Evolutionary conservation across 2,329 filamentous ascomycete species (phyloP).

Genomic region (Periconia sp.): DNA sequence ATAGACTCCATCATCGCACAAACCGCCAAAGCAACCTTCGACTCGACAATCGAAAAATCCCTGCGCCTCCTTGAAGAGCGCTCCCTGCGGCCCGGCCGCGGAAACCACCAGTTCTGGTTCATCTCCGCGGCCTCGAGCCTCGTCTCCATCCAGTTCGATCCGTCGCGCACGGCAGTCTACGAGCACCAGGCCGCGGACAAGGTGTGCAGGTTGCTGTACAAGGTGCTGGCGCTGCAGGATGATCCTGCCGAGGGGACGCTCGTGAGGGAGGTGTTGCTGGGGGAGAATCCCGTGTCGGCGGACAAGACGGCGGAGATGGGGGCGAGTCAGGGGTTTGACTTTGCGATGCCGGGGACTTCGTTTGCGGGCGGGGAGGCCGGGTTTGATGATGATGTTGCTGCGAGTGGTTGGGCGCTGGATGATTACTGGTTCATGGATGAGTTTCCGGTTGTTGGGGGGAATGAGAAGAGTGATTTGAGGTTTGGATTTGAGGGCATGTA

Average conservation of each 20-base stretch:
- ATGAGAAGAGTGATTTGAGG: background rate
- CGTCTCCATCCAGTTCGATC: constrained; percentile 29
- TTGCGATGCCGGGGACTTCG: background rate
- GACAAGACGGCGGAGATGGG: background rate
- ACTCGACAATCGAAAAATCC: constrained; percentile 23
- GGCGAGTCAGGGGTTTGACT: constrained; percentile 2
- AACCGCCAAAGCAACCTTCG: constrained; percentile 15
- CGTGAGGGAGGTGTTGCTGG: constrained; percentile 18
- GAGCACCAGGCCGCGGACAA: constrained; percentile 30
- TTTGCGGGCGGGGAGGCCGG: background rate
- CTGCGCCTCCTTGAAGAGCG: constrained; percentile 42
- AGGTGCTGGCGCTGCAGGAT: constrained; percentile 24
- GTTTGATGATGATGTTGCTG: constrained; percentile 5
- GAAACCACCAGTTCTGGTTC: constrained; percentile 45
- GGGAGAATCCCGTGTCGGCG: too few relatives aligned
- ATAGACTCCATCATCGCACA: constrained; percentile 15
- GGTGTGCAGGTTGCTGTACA: constrained; percentile 24
- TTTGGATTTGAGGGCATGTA: too few relatives aligned
- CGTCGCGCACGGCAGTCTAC: constrained; percentile 19
- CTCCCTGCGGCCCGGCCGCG: constrained; percentile 40
- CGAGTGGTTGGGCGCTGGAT: constrained; percentile 24
- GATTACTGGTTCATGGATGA: constrained; percentile 27
- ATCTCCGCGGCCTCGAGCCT: constrained; percentile 41
- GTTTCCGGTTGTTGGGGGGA: background rate
- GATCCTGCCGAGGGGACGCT: constrained; percentile 16